Evolutionary conservation across 306 rosid species (phyloP).

Genomic region (Cucurbita maxima): DNA sequence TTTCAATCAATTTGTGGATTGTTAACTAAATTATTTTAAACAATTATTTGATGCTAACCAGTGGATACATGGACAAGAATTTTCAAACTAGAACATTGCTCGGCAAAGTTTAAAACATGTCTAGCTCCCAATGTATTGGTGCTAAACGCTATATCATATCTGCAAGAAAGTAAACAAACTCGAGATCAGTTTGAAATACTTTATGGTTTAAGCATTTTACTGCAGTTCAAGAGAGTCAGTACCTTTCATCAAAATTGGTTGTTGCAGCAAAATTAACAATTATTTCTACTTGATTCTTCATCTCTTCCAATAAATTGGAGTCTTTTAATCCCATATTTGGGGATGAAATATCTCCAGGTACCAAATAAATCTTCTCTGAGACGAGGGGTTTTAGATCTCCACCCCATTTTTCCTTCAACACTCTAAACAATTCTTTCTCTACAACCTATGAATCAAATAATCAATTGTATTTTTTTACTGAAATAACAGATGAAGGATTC

Average conservation of each 20-base stretch:
- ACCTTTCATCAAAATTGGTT: conserved; percentile 75
- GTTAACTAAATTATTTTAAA: too few relatives aligned
- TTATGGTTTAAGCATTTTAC: too few relatives aligned
- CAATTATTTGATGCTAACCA: conserved; percentile 16
- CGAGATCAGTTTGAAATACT: too few relatives aligned
- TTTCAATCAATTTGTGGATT: too few relatives aligned
- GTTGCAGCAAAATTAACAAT: conserved; percentile 69
- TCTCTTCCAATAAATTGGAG: conserved; percentile 25
- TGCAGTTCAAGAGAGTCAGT: too few relatives aligned
- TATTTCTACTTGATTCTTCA: conserved; percentile 28
- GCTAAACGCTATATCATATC: conserved; percentile 48
- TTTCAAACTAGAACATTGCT: conserved; percentile 33
- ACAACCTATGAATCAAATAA: conserved; percentile 22
- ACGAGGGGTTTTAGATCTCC: conserved; percentile 19
- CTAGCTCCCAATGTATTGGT: conserved; percentile 55
- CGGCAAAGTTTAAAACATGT: conserved; percentile 45
- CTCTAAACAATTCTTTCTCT: conserved; percentile 47
- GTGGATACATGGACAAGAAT: conserved; percentile 56
- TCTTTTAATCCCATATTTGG: conserved; percentile 46
- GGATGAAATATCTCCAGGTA: conserved; percentile 42
- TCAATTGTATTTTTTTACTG: too few relatives aligned
- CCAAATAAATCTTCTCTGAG: conserved; percentile 36
- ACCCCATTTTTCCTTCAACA: conserved; percentile 45
- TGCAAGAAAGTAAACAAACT: background rate
- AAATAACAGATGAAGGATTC: too few relatives aligned